A percentile compares a stretch with the other conserved stretches of the same genome.
These are phyloP conservation scores for Vaucheria bursata DNA, from an alignment of 352 stramenopile species.

Conservation along the genomic window DNA sequence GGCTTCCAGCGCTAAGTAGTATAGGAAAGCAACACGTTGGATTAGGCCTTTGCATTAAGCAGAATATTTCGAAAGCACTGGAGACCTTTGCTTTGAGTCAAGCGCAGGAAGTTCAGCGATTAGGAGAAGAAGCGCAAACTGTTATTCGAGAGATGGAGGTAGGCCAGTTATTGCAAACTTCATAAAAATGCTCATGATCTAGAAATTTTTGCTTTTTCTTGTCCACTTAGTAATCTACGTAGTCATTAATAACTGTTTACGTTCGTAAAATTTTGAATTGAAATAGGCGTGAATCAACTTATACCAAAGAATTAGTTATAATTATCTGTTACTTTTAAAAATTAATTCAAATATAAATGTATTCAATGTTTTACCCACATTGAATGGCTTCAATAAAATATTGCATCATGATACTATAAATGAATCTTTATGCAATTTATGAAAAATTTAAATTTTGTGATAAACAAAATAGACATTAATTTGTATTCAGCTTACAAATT, in stretches of 20 bases:
- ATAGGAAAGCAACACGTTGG: slow-evolving; percentile 43
- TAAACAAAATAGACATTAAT: too few relatives aligned
- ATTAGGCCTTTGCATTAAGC: slow-evolving; percentile 28
- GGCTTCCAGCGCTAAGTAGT: slow-evolving; percentile 32
- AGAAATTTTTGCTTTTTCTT: slow-evolving; percentile 22
- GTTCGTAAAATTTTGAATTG: slow-evolving; percentile 18
- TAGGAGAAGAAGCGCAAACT: not conserved
- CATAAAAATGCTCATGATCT: not conserved
- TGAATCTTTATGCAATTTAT: too few relatives aligned
- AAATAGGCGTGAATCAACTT: too few relatives aligned
- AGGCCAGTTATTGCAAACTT: not conserved
- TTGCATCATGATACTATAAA: too few relatives aligned
- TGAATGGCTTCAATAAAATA: too few relatives aligned
- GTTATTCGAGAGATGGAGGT: not conserved
- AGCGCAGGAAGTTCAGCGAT: not conserved
- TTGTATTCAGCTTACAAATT: too few relatives aligned
- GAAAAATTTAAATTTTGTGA: too few relatives aligned
- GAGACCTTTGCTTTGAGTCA: not conserved
- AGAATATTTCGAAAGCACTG: slow-evolving; percentile 26
- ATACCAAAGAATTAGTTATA: too few relatives aligned
- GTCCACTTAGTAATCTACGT: slow-evolving; percentile 18
- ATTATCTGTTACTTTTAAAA: too few relatives aligned
- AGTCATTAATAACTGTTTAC: slow-evolving; percentile 13
- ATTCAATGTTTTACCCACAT: too few relatives aligned
- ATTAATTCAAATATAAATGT: too few relatives aligned